Conservation (phyloP, 106 monocot species). For the Dendrobium officinale region DNA sequence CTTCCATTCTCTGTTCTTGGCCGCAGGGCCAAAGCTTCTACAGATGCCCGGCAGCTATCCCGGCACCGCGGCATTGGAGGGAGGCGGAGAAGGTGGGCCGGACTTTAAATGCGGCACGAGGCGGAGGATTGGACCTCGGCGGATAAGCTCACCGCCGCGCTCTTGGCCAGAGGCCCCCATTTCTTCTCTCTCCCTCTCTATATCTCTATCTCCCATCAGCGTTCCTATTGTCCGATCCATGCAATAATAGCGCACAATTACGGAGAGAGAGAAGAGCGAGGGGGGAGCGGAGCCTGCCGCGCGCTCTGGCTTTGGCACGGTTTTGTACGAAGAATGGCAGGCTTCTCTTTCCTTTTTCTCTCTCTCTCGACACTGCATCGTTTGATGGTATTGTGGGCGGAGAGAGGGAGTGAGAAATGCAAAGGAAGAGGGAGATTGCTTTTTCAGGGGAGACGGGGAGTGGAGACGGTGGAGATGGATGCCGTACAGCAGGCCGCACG, state of each 20-base stretch:
- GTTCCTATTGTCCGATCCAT: conserved; percentile 18
- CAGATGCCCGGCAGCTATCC: background rate
- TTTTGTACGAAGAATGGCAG: background rate
- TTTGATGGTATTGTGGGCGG: background rate
- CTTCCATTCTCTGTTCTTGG: background rate
- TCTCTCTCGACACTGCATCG: background rate
- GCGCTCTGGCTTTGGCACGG: background rate
- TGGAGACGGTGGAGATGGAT: conserved; percentile 4
- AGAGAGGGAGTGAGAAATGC: conserved; percentile 2
- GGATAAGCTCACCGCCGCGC: conserved; percentile 16
- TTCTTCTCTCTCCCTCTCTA: background rate
- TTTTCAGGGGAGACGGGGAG: background rate
- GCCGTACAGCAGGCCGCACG: conserved; percentile 10
- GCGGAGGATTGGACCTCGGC: conserved; percentile 12
- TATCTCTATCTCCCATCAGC: background rate
- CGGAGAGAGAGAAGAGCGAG: conserved; percentile 6
- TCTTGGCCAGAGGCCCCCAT: conserved; percentile 11
- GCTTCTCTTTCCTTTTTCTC: background rate
- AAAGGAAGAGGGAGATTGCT: background rate
- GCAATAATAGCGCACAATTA: conserved; percentile 14
- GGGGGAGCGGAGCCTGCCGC: conserved; percentile 7
- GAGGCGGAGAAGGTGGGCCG: background rate
- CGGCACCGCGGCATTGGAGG: background rate
- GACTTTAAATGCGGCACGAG: conserved; percentile 10
- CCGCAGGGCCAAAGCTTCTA: background rate